Base-by-base conservation (phyloP, 2,329 filamentous ascomycete genomes). In the Fusarium abutilonis region DNA sequence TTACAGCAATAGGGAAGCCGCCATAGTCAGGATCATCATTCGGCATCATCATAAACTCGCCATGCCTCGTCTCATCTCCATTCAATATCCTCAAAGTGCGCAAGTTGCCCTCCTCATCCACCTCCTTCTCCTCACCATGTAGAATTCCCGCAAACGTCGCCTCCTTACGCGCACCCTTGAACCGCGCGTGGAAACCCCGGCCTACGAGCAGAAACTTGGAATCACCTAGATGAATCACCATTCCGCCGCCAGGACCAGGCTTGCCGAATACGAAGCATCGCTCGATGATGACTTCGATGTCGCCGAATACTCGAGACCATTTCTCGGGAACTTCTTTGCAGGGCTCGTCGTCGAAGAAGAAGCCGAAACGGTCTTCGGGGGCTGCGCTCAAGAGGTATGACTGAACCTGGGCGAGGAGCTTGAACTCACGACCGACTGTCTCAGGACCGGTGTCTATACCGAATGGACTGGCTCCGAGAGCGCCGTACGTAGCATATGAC, bases 21-120 rank as follows among this genome's bases (percentile, higher is more conserved):
- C 83, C 83, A 66, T 85, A 85, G 57, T 85, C 82, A 0, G 82
- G 82, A 31, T 83, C 76, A 31, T 84, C 80, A 54, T 79, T 83
- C 1, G 82, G 84, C 84, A 86, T 86, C 61, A 85, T 82, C 15
- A 77, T 67, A 43, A 77, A 80, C 42, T 73, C 72, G 2, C 83
- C 82, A 61, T 73, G 74, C 38, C 77, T 68, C 1, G 77, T 79
- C 69, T 79, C 77, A 50, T 79, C 77, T 9, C 77, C 77, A 32
- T 79, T 78, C 4, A 79, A 34, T 0, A 73, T 61, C 10, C 76
- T 61, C 35, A 73, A 40, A 9, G 75, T 78, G 43, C 44, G 40
- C n/a, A 79, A 52, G 15, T 71, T 46, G 0, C 75, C 76, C 4
- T 68, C 60, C 14, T 75, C 72, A 9, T 70, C 63, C 23, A 79